Base-by-base conservation (phyloP, 495 filamentous ascomycete species). In the Chlorociboria aeruginascens region DNA sequence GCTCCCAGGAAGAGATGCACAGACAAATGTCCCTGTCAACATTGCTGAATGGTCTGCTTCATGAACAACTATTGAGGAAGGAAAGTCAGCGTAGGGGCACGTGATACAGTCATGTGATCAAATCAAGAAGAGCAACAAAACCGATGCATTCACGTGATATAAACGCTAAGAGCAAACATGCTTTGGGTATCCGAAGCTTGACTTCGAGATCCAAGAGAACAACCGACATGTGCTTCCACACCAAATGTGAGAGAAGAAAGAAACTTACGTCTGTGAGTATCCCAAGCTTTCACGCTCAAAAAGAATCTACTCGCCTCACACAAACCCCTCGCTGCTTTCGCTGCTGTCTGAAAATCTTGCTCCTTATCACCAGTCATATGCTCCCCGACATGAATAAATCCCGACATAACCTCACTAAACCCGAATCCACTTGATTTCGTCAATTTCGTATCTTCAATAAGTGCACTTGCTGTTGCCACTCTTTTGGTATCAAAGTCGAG, bases 381-480 rank as follows among this genome's bases (percentile, higher is more conserved):
- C 12, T 61, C 56, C 16, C 75, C 71, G 43, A 70, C 57, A 57
- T 82, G 73, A 14, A 83, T 65, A 46, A 69, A 71, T 13, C 79
- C 79, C 12, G 74, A 73, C 76, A 82, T 80, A 53, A 82, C 69
- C 64, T 81, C 77, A 12, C 71, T 73, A 49, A 82, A 82, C 33
- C 70, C 72, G 48, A 76, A 66, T 2, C 78, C 76, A 49, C 59
- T 62, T 10, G 68, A 63, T 32, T 69, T 62, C 40, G 66, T 46
- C 4, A 65, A 68, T 13, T 59, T 58, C 3, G 74, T 74, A 10
- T 52, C 48, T 20, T 50, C 47, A 34, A 78, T 71, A 1, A 69
- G 56, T 3, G 66, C 50, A 16, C 61, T 63, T 0, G 71, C 69
- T 16, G 51, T 39, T n/a, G 43, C 12, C 2, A 57, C 52, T 8